phyloP scores from a whole-genome alignment of 768 basidiomycete genomes.

The Suillus subaureus region DNA sequence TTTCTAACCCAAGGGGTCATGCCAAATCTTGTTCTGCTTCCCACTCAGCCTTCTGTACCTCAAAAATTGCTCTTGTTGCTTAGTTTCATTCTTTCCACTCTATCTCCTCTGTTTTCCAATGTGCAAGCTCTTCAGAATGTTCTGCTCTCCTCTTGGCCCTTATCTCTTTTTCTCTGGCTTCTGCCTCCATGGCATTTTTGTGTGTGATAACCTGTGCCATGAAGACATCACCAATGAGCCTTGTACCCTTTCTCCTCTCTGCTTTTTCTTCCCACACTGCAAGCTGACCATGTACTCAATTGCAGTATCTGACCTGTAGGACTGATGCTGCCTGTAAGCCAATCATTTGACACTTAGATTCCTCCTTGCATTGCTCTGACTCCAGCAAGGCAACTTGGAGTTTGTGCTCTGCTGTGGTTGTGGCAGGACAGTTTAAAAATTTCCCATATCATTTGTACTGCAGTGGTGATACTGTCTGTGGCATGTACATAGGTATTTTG shows the following conservation, averaged over 20 bases:
- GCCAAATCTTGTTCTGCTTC: constrained; percentile 18
- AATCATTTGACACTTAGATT: constrained; percentile 11
- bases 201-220: constrained; percentile 14
- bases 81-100: constrained; percentile 13
- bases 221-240: constrained; percentile 18
- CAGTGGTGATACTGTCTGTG: neutral
- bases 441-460: neutral
- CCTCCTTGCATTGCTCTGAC: neutral
- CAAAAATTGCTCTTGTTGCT: constrained; percentile 7
- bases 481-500: neutral
- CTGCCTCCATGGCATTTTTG: constrained; percentile 5
- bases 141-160: constrained; percentile 10
- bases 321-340: constrained; percentile 14
- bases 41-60: constrained; percentile 15
- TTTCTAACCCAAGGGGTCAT: no score
- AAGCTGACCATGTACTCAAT: constrained; percentile 15
- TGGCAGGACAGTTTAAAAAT: neutral
- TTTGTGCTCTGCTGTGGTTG: neutral
- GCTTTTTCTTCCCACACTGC: constrained; percentile 16
- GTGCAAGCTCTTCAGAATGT: constrained; percentile 9
- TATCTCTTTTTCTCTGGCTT: constrained; percentile 6
- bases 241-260: constrained; percentile 1
- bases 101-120: constrained; percentile 20
- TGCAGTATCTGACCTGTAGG: constrained; percentile 15
- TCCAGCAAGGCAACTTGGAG: constrained; percentile 5